phyloP scores from a whole-genome alignment of 2,329 filamentous ascomycete genomes.

The Teratosphaeria destructans region DNA sequence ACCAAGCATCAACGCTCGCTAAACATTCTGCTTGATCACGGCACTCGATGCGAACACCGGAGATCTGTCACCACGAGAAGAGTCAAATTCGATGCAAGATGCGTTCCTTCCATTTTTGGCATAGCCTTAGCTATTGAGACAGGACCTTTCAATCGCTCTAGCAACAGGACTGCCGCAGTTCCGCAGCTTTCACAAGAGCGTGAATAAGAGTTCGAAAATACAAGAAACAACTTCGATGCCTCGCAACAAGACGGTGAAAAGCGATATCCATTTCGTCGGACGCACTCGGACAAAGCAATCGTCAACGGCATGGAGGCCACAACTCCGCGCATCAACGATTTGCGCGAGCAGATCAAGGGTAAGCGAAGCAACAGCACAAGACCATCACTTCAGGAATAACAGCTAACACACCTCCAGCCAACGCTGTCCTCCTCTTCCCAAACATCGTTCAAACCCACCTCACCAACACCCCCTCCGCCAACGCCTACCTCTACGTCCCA shows the following conservation, averaged over 20 bases:
- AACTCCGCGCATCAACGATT: neutral
- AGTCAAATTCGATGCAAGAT: neutral
- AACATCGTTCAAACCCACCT: neutral
- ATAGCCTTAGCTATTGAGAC: neutral
- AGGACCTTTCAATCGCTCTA: neutral
- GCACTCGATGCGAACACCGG: too few relatives aligned
- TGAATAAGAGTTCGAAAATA: neutral
- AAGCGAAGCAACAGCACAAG: neutral
- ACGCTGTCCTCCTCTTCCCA: constrained; percentile 1
- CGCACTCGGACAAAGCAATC: neutral
- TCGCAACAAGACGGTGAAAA: neutral
- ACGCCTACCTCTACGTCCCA: constrained; percentile 2
- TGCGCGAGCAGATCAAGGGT: constrained; percentile 3
- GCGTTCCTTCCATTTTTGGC: neutral
- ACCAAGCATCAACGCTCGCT: too few relatives aligned
- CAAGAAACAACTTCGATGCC: neutral
- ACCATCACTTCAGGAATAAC: too few relatives aligned
- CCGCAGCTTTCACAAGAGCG: neutral
- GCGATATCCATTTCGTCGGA: neutral
- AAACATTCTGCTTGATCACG: too few relatives aligned
- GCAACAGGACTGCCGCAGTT: neutral
- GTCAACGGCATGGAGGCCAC: neutral
- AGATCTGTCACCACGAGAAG: neutral
- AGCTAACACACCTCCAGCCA: neutral
- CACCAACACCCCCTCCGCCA: neutral